Evolutionary conservation across 441 rosid species (phyloP).

Genomic region (Adansonia rubrostipa): DNA sequence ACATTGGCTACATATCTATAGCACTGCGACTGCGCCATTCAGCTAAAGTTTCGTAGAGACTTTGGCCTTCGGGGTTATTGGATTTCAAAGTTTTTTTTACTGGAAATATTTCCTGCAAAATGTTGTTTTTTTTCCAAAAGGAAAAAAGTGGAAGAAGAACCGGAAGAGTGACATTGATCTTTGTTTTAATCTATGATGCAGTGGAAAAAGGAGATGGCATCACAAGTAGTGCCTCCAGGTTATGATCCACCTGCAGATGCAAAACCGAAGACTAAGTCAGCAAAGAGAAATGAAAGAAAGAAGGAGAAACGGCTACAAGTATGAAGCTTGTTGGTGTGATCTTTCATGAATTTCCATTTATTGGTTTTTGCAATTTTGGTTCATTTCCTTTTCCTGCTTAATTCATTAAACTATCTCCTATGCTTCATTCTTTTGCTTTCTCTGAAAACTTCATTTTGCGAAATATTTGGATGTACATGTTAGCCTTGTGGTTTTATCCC

Average conservation of each 20-base stretch:
- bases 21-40: not conserved
- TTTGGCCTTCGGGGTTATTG: constrained; percentile 14
- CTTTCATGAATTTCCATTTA: not conserved
- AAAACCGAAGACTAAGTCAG: constrained; percentile 84
- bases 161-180: not conserved
- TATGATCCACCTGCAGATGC: constrained; percentile 60
- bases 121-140: not conserved
- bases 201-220: constrained; percentile 84
- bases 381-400: constrained; percentile 14
- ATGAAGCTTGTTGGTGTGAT: constrained; percentile 29
- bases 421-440: not conserved
- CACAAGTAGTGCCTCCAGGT: constrained; percentile 79
- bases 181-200: constrained; percentile 38
- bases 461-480: not conserved
- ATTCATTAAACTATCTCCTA: not conserved
- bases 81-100: constrained; percentile 17
- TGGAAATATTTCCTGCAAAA: constrained; percentile 6
- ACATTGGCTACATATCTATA: not conserved
- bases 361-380: constrained; percentile 1
- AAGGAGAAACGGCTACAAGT: constrained; percentile 94
- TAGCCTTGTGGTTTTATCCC: constrained; percentile 10
- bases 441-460: not conserved
- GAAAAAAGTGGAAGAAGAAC: not conserved
- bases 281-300: constrained; percentile 86
- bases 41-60: constrained; percentile 15